phyloP scores from a whole-genome alignment of 495 filamentous ascomycete species.

The Chlorociboria aeruginascens region DNA sequence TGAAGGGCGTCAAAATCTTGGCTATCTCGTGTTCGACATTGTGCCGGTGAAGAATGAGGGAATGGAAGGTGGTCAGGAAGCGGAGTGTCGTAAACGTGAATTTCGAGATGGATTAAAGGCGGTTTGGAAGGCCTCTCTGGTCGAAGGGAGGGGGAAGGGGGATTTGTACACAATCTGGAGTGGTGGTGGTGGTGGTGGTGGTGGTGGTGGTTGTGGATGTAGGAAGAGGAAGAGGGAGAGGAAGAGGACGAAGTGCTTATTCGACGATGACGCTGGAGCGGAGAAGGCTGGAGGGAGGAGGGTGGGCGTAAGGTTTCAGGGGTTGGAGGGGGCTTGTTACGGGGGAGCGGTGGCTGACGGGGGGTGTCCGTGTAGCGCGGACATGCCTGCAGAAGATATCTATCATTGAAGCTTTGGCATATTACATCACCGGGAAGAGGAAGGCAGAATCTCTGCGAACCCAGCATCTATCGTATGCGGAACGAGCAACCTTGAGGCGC shows the following conservation, averaged over 20 bases:
- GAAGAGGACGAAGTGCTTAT: neutral
- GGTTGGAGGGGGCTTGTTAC: no score
- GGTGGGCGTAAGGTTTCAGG: no score
- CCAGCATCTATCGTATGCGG: no score
- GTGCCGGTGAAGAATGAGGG: neutral
- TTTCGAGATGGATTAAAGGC: neutral
- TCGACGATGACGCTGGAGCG: neutral
- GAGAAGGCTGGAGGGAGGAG: no score
- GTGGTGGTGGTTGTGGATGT: neutral
- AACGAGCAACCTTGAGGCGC: no score
- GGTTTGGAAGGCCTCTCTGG: neutral
- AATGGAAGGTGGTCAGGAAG: neutral
- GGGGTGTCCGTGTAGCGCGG: no score
- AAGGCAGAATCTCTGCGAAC: no score
- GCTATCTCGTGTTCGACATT: neutral
- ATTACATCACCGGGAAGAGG: no score
- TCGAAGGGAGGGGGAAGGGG: neutral
- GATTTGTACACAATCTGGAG: neutral
- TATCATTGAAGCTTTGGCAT: no score
- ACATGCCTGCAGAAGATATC: no score
- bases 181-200: neutral
- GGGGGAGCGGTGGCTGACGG: no score
- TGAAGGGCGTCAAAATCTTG: no score
- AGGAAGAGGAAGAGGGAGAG: neutral
- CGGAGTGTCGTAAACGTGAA: neutral